These are phyloP conservation scores for Vaccinium darrowii DNA, from an alignment of 148 eudicot species.

Conservation along the genomic window DNA sequence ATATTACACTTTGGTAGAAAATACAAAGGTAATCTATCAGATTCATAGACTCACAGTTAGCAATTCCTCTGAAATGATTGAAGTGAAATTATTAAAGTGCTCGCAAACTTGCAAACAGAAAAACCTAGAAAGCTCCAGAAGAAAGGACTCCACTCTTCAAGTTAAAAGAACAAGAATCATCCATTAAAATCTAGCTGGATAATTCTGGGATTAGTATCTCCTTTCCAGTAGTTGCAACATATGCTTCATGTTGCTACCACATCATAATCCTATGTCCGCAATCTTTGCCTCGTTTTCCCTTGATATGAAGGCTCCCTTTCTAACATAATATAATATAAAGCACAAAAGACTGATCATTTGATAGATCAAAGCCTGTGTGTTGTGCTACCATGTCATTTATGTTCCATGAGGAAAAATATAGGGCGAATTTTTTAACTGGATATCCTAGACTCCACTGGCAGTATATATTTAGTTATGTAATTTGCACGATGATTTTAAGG, in stretches of 20 bases:
- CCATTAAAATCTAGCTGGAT: background rate
- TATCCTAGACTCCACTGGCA: no score
- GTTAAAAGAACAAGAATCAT: constrained; percentile 5
- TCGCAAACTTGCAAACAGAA: background rate
- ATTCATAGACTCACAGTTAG: background rate
- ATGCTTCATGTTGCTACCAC: background rate
- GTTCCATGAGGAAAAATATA: no score
- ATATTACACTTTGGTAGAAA: background rate
- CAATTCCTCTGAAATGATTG: background rate
- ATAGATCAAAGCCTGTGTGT: background rate
- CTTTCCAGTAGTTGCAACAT: background rate
- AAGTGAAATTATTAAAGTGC: background rate
- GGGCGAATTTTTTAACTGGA: no score
- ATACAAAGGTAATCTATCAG: background rate
- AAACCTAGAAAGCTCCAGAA: background rate
- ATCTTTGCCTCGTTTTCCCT: background rate
- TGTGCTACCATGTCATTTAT: no score
- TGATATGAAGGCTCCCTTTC: background rate
- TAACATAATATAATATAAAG: background rate
- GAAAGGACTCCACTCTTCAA: background rate
- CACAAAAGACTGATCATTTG: background rate
- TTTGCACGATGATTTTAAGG: no score
- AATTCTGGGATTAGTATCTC: background rate
- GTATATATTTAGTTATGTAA: no score
- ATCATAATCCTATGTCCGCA: background rate